phyloP scores from a whole-genome alignment of 768 basidiomycete species.

The Tremella mesenterica region DNA sequence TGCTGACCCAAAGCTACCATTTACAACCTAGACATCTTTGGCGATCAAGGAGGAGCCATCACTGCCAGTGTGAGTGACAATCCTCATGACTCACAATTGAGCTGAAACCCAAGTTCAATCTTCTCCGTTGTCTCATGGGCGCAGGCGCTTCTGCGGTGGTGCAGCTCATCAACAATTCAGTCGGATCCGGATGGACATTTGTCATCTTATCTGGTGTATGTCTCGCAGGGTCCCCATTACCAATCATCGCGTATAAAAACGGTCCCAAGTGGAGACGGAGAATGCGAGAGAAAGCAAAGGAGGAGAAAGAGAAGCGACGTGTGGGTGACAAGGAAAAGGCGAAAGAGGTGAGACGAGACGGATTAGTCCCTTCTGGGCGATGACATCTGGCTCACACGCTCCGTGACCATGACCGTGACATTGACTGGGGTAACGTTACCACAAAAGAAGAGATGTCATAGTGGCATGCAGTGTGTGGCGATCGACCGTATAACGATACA shows the following conservation, averaged over 20 bases:
- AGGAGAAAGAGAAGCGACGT: not conserved
- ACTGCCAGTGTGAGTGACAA: constrained; percentile 26
- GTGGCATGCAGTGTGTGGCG: no score
- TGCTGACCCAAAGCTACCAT: constrained; percentile 9
- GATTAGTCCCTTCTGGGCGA: no score
- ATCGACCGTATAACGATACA: no score
- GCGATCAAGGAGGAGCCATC: constrained; percentile 24
- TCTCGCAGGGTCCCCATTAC: constrained; percentile 25
- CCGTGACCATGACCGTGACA: no score
- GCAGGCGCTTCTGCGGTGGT: constrained; percentile 29
- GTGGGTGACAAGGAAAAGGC: no score
- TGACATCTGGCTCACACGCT: no score
- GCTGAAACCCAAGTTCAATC: constrained; percentile 28
- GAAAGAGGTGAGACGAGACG: no score
- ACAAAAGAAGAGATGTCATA: no score
- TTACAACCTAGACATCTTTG: constrained; percentile 34
- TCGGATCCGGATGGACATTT: constrained; percentile 40
- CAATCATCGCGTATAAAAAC: constrained; percentile 21
- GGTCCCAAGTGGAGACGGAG: constrained; percentile 15
- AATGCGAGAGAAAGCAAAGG: not conserved
- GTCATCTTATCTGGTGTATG: constrained; percentile 30
- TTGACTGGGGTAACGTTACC: no score
- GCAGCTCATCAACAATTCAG: constrained; percentile 26
- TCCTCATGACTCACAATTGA: not conserved
- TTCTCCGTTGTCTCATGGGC: constrained; percentile 36